phyloP scores from a whole-genome alignment of 495 filamentous ascomycete genomes.

The Cercophora samala region DNA sequence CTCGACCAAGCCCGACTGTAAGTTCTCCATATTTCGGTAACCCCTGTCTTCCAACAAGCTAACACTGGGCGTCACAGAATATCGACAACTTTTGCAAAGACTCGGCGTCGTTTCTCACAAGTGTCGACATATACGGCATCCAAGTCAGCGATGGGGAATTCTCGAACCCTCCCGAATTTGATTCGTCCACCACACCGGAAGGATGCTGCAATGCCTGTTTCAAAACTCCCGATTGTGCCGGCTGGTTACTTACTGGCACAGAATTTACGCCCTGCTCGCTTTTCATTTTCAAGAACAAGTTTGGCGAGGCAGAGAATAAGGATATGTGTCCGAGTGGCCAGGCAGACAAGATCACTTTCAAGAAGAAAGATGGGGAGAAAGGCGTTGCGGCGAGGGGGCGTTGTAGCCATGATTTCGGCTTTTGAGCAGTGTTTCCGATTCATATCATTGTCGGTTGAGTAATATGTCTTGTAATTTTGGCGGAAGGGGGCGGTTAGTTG shows the following conservation, averaged over 20 bases:
- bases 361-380: background rate
- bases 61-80: background rate
- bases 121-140: background rate
- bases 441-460: background rate
- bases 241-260: conserved; percentile 23
- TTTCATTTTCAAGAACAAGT: conserved; percentile 9
- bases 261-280: conserved; percentile 26
- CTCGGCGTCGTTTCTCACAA: conserved; percentile 19
- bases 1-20: conserved; percentile 15
- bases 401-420: conserved; percentile 11
- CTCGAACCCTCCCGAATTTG: no score
- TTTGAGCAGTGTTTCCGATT: background rate
- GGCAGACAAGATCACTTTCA: conserved; percentile 12
- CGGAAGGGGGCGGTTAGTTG: background rate
- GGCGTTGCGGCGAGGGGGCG: conserved; percentile 21
- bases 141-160: no score
- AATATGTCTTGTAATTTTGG: background rate
- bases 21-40: background rate
- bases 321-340: conserved; percentile 24
- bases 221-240: conserved; percentile 18
- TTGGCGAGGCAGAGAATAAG: background rate
- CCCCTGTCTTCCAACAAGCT: background rate
- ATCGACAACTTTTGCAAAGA: conserved; percentile 16
- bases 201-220: conserved; percentile 27
- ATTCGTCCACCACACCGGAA: conserved; percentile 10